These are phyloP conservation scores for Xylaria castorea DNA, from an alignment of 495 filamentous ascomycete genomes.

Conservation along the genomic window DNA sequence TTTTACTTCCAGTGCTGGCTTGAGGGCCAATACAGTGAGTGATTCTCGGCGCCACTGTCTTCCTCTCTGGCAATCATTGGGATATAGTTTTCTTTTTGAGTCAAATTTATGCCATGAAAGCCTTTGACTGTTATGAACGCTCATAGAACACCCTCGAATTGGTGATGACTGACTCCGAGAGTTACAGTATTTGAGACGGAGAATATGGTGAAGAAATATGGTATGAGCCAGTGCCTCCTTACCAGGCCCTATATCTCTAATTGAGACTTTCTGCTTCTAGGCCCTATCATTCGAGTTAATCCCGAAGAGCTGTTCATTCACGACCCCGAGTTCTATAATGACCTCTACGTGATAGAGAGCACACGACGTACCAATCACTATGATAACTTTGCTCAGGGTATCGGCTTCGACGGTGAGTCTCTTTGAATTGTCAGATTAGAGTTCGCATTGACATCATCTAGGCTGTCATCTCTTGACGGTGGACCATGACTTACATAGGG, in stretches of 20 bases:
- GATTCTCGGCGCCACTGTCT: background rate
- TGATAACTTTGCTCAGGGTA: slow-evolving; percentile 16
- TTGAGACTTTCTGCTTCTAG: slow-evolving; percentile 8
- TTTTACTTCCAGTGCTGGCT: slow-evolving; percentile 21
- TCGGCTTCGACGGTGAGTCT: slow-evolving; percentile 17
- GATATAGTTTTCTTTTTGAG: background rate
- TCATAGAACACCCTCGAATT: background rate
- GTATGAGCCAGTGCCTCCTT: background rate
- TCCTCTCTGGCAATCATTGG: background rate
- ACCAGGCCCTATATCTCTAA: background rate
- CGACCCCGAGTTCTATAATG: slow-evolving; percentile 49
- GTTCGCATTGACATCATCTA: background rate
- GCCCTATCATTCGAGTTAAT: slow-evolving; percentile 60
- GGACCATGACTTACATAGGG: slow-evolving; percentile 33
- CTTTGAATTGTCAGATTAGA: background rate
- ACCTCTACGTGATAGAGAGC: slow-evolving; percentile 41
- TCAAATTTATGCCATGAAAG: background rate
- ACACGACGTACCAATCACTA: slow-evolving; percentile 25
- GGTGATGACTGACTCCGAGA: background rate
- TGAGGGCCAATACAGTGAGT: slow-evolving; percentile 40
- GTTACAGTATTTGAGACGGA: slow-evolving; percentile 41
- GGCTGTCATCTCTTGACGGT: slow-evolving; percentile 27
- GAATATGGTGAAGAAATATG: slow-evolving; percentile 48
- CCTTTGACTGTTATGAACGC: background rate
- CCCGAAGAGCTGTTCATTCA: slow-evolving; percentile 59